phyloP scores from a whole-genome alignment of 164 flowering plant species.

The Magnolia sinica region DNA sequence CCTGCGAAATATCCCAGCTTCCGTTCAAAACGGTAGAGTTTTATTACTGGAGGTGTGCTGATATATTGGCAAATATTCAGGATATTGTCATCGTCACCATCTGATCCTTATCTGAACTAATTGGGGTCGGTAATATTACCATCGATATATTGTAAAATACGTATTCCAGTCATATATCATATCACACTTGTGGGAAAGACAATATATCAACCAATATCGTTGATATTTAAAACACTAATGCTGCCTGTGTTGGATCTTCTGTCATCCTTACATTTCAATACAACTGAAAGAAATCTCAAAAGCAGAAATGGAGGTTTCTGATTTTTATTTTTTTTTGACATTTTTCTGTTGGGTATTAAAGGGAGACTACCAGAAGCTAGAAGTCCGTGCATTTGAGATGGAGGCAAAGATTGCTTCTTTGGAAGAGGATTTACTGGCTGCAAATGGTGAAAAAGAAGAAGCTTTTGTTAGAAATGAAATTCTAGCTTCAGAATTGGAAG shows the following conservation, averaged over 20 bases:
- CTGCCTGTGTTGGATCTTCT: background rate
- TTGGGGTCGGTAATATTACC: too few relatives aligned
- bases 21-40: too few relatives aligned
- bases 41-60: too few relatives aligned
- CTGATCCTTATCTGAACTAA: too few relatives aligned
- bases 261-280: background rate
- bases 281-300: background rate
- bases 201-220: too few relatives aligned
- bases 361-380: conserved; percentile 72
- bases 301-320: background rate
- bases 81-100: too few relatives aligned
- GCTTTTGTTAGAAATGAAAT: conserved; percentile 39
- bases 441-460: conserved; percentile 55
- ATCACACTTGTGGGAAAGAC: background rate
- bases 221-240: background rate
- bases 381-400: conserved; percentile 84
- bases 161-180: background rate
- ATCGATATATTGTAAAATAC: background rate
- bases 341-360: background rate
- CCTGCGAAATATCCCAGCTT: too few relatives aligned
- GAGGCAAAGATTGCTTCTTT: conserved; percentile 76
- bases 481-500: conserved; percentile 57
- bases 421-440: conserved; percentile 60
- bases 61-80: too few relatives aligned
- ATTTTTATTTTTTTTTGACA: background rate